Evolutionary conservation across 139 green algal genomes (phyloP).

Genomic region (Coelastrella sp.): DNA sequence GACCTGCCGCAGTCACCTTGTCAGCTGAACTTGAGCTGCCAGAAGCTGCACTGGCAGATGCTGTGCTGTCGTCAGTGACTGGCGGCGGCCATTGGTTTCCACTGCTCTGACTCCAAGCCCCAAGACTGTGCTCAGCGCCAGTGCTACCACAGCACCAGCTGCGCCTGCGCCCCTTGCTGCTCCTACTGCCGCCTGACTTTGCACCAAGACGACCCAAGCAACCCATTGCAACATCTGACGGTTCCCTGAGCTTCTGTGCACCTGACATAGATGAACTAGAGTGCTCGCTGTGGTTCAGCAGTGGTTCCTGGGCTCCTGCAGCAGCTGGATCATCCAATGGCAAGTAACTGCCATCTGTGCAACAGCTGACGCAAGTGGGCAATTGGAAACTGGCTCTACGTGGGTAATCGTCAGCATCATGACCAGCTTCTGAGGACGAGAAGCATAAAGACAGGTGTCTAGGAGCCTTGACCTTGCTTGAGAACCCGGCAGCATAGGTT

Average conservation of each 20-base stretch:
- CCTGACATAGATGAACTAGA: background rate
- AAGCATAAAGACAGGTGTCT: background rate
- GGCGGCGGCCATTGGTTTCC: too few relatives aligned
- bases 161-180: background rate
- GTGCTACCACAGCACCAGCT: conserved; percentile 8
- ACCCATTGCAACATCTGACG: background rate
- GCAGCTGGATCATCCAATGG: background rate
- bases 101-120: background rate
- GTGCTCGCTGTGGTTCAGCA: background rate
- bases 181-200: background rate
- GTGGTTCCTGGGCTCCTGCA: background rate
- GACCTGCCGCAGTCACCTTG: too few relatives aligned
- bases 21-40: background rate
- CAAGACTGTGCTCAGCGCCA: too few relatives aligned
- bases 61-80: too few relatives aligned
- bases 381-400: background rate
- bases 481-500: background rate
- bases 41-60: background rate
- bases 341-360: conserved; percentile 21
- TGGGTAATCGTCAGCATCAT: background rate
- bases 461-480: background rate
- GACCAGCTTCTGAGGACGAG: background rate
- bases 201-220: conserved; percentile 3
- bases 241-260: background rate
- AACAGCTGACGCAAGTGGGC: background rate